Base-by-base conservation (phyloP, 1,139 yeast genomes). In the Geotrichum candidum region DNA sequence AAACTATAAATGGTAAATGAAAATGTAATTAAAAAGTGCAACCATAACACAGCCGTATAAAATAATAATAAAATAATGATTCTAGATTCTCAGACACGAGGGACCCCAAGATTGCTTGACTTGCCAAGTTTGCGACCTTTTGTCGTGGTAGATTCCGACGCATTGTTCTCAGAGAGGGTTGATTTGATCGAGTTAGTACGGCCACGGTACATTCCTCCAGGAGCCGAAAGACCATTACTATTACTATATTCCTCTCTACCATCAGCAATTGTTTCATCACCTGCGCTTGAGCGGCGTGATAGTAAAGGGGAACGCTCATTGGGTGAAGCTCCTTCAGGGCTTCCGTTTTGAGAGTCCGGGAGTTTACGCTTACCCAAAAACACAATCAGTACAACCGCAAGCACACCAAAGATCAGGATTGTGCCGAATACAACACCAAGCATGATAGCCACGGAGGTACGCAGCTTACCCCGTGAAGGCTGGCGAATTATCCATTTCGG, bases 401-500 rank as follows among this genome's bases (percentile, higher is more conserved):
- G 56, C 25, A 65, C 67, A 27, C 68, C 61, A 50, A 71, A 70
- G n/a, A 69, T 65, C 1, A 73, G 64, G 41, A 75, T 67, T 33
- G 73, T 68, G 0, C 77, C 78, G 15, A 72, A 65, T 13, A 73
- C 74, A 22, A 72, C 70, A 7, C 77, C 78, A 22, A 72, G 63
- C 31, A 70, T 69, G 54, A 74, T 69, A 6, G 76, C 77, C 54
- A 72, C 71, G 33, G 68, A 70, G 60, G 79, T 67, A 18, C 58
- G 65, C 60, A 27, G 54, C 18, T 25, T 53, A 7, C 56, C 13
- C 48, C 48, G 23, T 13, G 35, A n/a, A n/a, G 46, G 53, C 33
- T 56, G 46, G 23, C 48, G 63, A 9, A 57, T 61, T 27, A 63
- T 57, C 97, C 97, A 90, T 1, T 73, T 71, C 6, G 87, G 82